These are phyloP conservation scores for Neoarthrinium moseri DNA, from an alignment of 2,329 filamentous ascomycete genomes.

Conservation along the genomic window DNA sequence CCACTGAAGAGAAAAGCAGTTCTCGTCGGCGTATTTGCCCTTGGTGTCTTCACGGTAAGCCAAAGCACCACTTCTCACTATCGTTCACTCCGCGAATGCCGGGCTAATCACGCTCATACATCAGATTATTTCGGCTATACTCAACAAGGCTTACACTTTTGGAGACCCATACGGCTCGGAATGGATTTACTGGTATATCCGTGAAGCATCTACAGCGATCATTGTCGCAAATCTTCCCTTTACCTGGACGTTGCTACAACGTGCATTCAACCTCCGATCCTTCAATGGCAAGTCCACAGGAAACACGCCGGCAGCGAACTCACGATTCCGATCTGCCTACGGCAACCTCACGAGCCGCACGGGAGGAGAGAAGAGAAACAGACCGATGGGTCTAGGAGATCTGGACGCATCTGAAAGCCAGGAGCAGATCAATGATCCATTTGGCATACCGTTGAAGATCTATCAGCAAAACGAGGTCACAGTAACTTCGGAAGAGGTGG, in stretches of 20 bases:
- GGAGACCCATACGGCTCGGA: slow-evolving; percentile 33
- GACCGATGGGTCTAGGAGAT: not conserved
- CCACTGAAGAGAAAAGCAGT: slow-evolving; percentile 50
- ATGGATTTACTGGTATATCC: slow-evolving; percentile 45
- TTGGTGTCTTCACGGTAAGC: slow-evolving; percentile 46
- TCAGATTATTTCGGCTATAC: slow-evolving; percentile 47
- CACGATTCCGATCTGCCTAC: slow-evolving; percentile 23
- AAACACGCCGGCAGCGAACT: slow-evolving; percentile 19
- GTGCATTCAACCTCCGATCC: slow-evolving; percentile 33
- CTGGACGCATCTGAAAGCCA: slow-evolving; percentile 32
- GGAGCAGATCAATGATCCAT: slow-evolving; percentile 33
- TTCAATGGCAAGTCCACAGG: slow-evolving; percentile 30
- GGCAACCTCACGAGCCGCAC: slow-evolving; percentile 16
- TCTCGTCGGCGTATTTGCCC: slow-evolving; percentile 43
- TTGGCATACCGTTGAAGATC: slow-evolving; percentile 33
- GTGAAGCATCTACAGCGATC: slow-evolving; percentile 44
- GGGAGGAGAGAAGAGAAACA: slow-evolving; percentile 16
- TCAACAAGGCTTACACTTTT: slow-evolving; percentile 46
- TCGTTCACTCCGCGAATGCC: too few species aligned
- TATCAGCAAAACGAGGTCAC: slow-evolving; percentile 34
- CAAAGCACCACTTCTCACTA: not conserved
- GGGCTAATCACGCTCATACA: not conserved
- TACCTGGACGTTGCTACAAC: slow-evolving; percentile 41
- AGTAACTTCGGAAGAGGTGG: slow-evolving; percentile 16
- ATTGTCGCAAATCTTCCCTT: slow-evolving; percentile 42